Evolutionary conservation across 306 rosid species (phyloP).

Genomic region (Oemleria cerasiformis): DNA sequence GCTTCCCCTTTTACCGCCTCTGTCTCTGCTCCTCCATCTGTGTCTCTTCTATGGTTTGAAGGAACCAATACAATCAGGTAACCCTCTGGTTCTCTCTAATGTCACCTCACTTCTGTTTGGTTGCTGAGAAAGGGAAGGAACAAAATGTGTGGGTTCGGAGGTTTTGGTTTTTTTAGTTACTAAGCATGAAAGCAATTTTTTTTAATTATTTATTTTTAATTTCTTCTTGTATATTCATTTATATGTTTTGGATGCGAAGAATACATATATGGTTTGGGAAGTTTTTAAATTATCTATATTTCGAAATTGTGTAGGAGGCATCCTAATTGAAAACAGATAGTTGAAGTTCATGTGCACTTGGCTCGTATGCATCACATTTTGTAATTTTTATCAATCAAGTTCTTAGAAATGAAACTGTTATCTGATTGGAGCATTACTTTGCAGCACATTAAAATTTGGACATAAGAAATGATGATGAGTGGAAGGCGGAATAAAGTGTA

Average conservation of each 20-base stretch:
- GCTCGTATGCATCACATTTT: not conserved
- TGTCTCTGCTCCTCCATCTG: not conserved
- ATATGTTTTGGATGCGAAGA: not conserved
- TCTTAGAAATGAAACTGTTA: not conserved
- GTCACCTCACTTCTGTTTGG: not conserved
- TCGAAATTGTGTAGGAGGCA: no score
- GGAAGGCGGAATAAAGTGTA: slow-evolving; percentile 62
- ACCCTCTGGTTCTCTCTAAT: not conserved
- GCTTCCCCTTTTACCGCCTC: slow-evolving; percentile 10
- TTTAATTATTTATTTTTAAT: no score
- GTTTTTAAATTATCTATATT: not conserved
- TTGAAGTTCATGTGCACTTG: not conserved
- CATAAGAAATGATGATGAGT: slow-evolving; percentile 55
- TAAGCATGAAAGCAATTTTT: not conserved
- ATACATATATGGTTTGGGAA: not conserved
- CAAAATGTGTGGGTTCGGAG: not conserved
- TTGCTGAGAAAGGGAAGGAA: not conserved
- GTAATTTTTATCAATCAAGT: not conserved
- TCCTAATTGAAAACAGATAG: not conserved
- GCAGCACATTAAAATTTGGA: slow-evolving; percentile 21
- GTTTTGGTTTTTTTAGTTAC: not conserved
- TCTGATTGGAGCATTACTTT: slow-evolving; percentile 28
- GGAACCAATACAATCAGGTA: slow-evolving; percentile 11
- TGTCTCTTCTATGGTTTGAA: slow-evolving; percentile 14
- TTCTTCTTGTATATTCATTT: no score